Conservation (phyloP, 2,329 filamentous ascomycete species). For the Thielaviopsis populi region DNA sequence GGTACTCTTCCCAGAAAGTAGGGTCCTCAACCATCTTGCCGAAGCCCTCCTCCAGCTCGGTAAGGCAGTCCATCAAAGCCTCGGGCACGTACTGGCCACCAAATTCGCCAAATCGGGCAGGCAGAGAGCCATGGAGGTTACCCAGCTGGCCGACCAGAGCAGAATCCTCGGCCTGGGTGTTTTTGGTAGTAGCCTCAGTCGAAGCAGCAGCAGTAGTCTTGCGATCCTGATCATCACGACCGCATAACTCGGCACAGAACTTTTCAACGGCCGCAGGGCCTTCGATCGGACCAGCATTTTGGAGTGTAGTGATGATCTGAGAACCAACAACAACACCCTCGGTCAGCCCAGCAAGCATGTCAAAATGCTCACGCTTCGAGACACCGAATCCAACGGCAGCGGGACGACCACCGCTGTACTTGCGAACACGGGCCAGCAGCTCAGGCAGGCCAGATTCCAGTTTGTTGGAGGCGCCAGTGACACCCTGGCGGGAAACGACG, state of each 20-base stretch:
- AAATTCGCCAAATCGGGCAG: conserved; percentile 84
- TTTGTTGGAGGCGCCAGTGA: conserved; percentile 76
- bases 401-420: conserved; percentile 79
- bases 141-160: conserved; percentile 71
- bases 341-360: conserved; percentile 66
- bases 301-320: conserved; percentile 75
- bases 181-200: conserved; percentile 50
- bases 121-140: conserved; percentile 64
- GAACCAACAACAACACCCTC: conserved; percentile 95
- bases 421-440: conserved; percentile 72
- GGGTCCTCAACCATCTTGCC: conserved; percentile 74
- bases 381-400: conserved; percentile 92
- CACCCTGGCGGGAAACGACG: conserved; percentile 91
- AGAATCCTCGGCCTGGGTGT: conserved; percentile 35
- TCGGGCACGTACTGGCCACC: conserved; percentile 97
- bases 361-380: conserved; percentile 86
- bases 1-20: conserved; percentile 92
- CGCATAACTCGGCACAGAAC: conserved; percentile 60
- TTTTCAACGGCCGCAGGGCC: conserved; percentile 49
- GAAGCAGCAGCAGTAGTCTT: conserved; percentile 32
- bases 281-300: conserved; percentile 50
- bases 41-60: conserved; percentile 82
- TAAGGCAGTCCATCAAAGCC: conserved; percentile 91
- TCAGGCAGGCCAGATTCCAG: conserved; percentile 70
- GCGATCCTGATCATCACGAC: conserved; percentile 27